Evolutionary conservation across 2,329 filamentous ascomycete genomes (phyloP).

Genomic region (Hyphodiscus sp.): DNA sequence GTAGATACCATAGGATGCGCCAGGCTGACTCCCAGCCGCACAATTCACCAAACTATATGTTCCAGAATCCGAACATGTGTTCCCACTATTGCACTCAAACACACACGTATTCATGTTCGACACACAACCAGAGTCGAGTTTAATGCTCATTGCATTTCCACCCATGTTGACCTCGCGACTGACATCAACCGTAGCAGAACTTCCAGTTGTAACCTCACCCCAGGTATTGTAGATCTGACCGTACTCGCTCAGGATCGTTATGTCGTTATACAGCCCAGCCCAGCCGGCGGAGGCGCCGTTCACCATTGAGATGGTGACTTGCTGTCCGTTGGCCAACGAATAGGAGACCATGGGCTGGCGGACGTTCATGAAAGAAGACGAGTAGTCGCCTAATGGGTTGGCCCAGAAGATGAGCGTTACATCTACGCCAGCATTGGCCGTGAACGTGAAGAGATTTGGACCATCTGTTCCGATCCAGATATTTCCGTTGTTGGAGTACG

Average conservation of each 20-base stretch:
- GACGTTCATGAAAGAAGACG: conserved; percentile 3
- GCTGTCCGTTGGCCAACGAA: conserved; percentile 1
- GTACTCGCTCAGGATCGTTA: conserved; percentile 1
- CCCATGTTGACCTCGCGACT: conserved; percentile 8
- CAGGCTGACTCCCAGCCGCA: conserved; percentile 1
- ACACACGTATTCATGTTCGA: conserved; percentile 3
- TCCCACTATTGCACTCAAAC: conserved; percentile 1
- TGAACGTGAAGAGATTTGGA: conserved; percentile 6
- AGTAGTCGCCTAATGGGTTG: background rate
- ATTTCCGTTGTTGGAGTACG: conserved; percentile 1
- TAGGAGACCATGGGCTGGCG: conserved; percentile 2
- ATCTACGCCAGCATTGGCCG: background rate
- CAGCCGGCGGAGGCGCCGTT: conserved; percentile 8
- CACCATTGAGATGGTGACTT: conserved; percentile 6
- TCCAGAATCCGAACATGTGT: background rate
- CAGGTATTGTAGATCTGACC: conserved; percentile 11
- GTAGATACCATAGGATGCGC: background rate
- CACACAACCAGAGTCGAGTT: background rate
- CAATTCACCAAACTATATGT: conserved; percentile 3
- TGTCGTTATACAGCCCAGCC: conserved; percentile 7
- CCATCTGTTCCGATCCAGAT: conserved; percentile 10
- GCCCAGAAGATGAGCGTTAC: conserved; percentile 5
- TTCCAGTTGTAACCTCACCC: conserved; percentile 11
- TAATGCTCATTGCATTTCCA: conserved; percentile 7
- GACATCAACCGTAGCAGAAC: conserved; percentile 8